Percentiles rank a stretch among this genome's conserved stretches.
Evolutionary conservation across 192 early-diverging fungal species (phyloP).

Genomic region (Entrophospora sp.): DNA sequence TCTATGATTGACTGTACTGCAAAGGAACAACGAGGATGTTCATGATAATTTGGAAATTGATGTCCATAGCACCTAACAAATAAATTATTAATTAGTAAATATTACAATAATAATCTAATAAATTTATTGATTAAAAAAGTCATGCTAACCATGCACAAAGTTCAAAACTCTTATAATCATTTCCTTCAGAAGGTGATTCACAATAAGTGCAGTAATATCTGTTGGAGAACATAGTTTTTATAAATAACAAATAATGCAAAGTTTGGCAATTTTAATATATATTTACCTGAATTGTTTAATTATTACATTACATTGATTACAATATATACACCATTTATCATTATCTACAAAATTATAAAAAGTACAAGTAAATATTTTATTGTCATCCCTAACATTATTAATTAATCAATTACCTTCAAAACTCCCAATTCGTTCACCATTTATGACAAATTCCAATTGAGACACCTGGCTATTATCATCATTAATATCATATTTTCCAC

Average conservation of each 20-base stretch:
- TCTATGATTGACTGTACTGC: slow-evolving; percentile 62
- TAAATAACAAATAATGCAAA: too few relatives aligned
- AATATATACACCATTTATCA: slow-evolving; percentile 56
- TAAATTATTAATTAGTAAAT: slow-evolving; percentile 5
- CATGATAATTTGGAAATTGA: slow-evolving; percentile 58
- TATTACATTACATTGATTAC: slow-evolving; percentile 69
- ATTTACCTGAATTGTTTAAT: slow-evolving; percentile 69
- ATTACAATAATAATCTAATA: slow-evolving; percentile 14
- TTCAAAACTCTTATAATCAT: slow-evolving; percentile 63
- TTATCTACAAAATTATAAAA: background rate
- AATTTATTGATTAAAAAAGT: background rate
- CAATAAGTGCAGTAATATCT: slow-evolving; percentile 74
- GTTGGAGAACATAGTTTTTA: too few relatives aligned
- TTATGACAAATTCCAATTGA: background rate
- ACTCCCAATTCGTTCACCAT: background rate
- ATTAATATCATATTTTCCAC: background rate
- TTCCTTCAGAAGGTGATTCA: slow-evolving; percentile 56
- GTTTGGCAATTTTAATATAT: too few relatives aligned
- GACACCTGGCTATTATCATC: background rate
- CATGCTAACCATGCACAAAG: slow-evolving; percentile 49
- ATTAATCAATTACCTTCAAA: background rate
- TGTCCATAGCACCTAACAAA: slow-evolving; percentile 56
- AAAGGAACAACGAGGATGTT: slow-evolving; percentile 73
- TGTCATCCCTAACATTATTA: background rate
- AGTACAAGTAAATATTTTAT: background rate